Evolutionary conservation across 371 early-diverging fungal species (phyloP), one percentile per base, ranked within the genome.

Genomic region (Phascolomyces articulosus): DNA sequence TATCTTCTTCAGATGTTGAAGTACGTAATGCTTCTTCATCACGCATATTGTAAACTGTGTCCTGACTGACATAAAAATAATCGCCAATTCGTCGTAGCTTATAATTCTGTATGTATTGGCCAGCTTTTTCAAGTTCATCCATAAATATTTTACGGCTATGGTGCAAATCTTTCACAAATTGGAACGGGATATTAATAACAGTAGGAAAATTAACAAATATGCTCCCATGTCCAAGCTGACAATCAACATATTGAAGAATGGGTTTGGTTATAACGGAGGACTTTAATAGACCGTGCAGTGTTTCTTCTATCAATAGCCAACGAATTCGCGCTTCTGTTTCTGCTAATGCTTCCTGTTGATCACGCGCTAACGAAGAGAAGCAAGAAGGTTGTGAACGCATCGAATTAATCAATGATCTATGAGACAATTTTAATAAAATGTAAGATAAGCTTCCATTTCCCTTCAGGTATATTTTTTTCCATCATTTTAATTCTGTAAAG

Each of bases 231-330:
- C 69, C 68, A 28, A 90, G 67, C 41, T 88, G 82, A 2, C 74
- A 59, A 67, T 87, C 85, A 4, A 91, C 83, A 61, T 85, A 84
- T 20, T 75, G 71, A 26, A 91, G 55, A 0, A 88, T 81, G 3
- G 85, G 71, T 11, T 73, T 62, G 0, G 83, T 81, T 8, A 89
- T 76, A 4, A 73, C 78, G 0, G 75, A 65, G 40, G 82, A 66
- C 40, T 82, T 82, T 53, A 93, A 65, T 23, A 93, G 68, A 0
- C 86, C 86, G 65, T 91, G 87, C 61, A 93, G 84, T 4, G 90
- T 85, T 72, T 92, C 92, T 70, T 91, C 90, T 64, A 87, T 86
- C 16, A 91, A 70, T 0, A 91, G 63, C 84, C 83, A 83, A 15
- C 86, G 83, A 4, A 93, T 69, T 1, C 84, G 73, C 1, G 82